These are phyloP conservation scores for Schoenoplectus tabernaemontani DNA, from an alignment of 202 grass and related monocot genomes.

Conservation along the genomic window DNA sequence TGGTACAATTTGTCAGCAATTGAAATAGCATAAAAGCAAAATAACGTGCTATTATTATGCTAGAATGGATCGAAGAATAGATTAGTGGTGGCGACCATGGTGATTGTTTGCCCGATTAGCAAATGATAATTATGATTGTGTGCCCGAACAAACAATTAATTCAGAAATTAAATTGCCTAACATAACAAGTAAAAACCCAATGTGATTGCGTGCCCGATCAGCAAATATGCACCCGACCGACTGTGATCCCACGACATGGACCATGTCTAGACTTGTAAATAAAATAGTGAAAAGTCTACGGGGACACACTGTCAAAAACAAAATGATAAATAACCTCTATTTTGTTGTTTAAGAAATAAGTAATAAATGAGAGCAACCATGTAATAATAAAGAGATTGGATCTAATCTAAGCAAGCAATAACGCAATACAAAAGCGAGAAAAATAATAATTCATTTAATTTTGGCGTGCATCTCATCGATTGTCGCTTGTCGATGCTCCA, in stretches of 20 bases:
- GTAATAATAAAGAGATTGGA: background rate
- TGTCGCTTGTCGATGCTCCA: background rate
- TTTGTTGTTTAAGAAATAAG: background rate
- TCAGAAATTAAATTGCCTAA: background rate
- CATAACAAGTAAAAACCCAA: background rate
- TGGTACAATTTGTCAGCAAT: no score
- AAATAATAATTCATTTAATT: background rate
- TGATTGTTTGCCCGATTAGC: background rate
- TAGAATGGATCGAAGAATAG: background rate
- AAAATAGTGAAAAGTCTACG: no score
- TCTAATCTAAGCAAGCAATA: background rate
- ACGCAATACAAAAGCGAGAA: background rate
- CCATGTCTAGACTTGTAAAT: no score
- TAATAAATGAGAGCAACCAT: background rate
- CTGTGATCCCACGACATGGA: no score
- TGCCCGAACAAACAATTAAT: background rate
- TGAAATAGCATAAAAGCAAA: no score
- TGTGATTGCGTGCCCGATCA: no score
- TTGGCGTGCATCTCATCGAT: background rate
- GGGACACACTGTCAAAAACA: no score
- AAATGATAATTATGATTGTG: background rate
- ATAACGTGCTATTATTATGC: no score
- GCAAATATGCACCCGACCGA: no score
- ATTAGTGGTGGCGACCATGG: background rate
- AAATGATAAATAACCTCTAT: no score